Evolutionary conservation across 495 filamentous ascomycete genomes (phyloP).

Genomic region (Neurospora cerealis): DNA sequence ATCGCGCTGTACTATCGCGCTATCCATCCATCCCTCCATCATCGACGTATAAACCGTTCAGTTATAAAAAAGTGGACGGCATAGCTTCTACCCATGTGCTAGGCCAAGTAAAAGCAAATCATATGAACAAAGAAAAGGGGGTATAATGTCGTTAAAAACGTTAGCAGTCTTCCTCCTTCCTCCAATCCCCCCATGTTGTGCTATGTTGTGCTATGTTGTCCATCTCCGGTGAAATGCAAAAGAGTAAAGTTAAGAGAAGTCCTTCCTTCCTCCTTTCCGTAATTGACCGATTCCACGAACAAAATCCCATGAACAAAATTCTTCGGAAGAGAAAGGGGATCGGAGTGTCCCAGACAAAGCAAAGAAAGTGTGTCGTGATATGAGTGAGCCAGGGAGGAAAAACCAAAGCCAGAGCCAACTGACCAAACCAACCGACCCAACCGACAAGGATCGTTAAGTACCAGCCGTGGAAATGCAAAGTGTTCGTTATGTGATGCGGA

Average conservation of each 20-base stretch:
- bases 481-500: constrained; percentile 2
- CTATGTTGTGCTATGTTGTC: not conserved
- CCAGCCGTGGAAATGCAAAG: not conserved
- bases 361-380: not conserved
- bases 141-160: not conserved
- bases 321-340: not conserved
- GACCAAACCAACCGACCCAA: not conserved
- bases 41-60: not conserved
- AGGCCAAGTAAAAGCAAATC: not conserved
- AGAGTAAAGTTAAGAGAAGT: not conserved
- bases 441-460: not conserved
- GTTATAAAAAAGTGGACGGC: not conserved
- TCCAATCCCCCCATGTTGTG: not conserved
- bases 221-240: not conserved
- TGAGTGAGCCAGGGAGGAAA: not conserved
- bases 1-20: not conserved
- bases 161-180: not conserved
- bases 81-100: not conserved
- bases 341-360: not conserved
- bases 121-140: constrained; percentile 15
- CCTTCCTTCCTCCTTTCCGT: not conserved
- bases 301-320: not conserved
- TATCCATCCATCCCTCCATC: not conserved
- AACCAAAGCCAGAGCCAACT: not conserved
- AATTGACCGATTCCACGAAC: not conserved